Percentiles rank a stretch among this genome's conserved stretches.
Conservation (phyloP, 1,139 yeast genomes). For the Candida dubliniensis region DNA sequence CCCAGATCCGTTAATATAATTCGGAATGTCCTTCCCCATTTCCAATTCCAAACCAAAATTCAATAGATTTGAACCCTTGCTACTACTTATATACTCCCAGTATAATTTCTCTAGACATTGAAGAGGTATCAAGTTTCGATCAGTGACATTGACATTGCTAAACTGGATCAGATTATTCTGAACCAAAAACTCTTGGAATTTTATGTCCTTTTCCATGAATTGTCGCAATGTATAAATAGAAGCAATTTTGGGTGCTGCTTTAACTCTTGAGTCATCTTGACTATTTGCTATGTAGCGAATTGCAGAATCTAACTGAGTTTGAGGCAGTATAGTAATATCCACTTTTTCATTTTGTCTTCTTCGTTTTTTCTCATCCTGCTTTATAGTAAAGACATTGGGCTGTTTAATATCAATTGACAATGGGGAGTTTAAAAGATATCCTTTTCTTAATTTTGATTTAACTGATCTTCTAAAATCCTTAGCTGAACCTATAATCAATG, state of each 20-base stretch:
- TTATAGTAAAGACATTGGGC: conserved; percentile 22
- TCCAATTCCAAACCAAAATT: conserved; percentile 33
- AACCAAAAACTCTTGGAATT: conserved; percentile 37
- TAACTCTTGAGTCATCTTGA: conserved; percentile 29
- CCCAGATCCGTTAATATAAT: conserved; percentile 15
- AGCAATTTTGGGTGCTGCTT: conserved; percentile 31
- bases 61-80: conserved; percentile 8
- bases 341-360: conserved; percentile 20
- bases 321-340: conserved; percentile 26
- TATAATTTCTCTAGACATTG: conserved; percentile 44
- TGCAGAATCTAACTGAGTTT: conserved; percentile 28
- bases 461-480: conserved; percentile 45
- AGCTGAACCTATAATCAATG: conserved; percentile 49
- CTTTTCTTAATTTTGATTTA: conserved; percentile 46
- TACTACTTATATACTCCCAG: conserved; percentile 29
- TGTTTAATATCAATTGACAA: conserved; percentile 37
- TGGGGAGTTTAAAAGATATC: conserved; percentile 46
- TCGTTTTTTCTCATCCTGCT: conserved; percentile 18
- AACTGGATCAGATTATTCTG: conserved; percentile 21
- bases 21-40: conserved; percentile 28
- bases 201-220: conserved; percentile 51
- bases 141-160: conserved; percentile 15
- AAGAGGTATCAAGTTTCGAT: conserved; percentile 20
- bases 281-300: conserved; percentile 20
- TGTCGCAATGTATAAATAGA: conserved; percentile 51